Base-by-base conservation (phyloP, 2,329 filamentous ascomycete genomes). In the Emergomyces orientalis region DNA sequence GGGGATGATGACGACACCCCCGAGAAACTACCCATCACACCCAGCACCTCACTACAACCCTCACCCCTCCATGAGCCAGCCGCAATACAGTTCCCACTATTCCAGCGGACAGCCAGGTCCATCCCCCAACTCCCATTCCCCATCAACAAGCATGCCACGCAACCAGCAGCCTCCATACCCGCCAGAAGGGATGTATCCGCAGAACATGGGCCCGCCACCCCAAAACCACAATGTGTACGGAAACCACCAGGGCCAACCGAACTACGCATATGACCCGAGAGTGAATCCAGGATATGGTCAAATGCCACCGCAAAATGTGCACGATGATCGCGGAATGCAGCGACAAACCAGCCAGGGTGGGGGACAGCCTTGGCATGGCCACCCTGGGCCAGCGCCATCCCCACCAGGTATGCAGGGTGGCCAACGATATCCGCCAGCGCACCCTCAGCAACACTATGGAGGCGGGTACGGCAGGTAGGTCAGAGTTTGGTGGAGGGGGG, bases 401-500 rank as follows among this genome's bases (percentile, higher is more conserved):
- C 30, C 51, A 5, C 51, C 51, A 34, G 51, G 17, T 6, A 54
- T 32, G 11, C 51, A 54, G 14, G 51, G 14, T 17, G 51, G 51
- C 17, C 27, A 34, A 25, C 51, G 51, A 54, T 54, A 54, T 54
- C 51, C 41, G 39, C n/a, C 41, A 22, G 22, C 59, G 4, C 63
- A 61, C 32, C 51, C 59, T 39, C 63, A 61, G 14, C 63, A 62
- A 27, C 63, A 65, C 59, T 65, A 62, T 25, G 61, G 64, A 27
- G 54, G 61, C 32, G 64, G 63, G 6, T 63, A 63, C 47, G 65
- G 64, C 43, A 59, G 64, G 56, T 64, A 65, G 19, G 8, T 19
- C 27, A 25, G 6, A 9, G 2, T 19, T n/a, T 22, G 9, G 22
- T 13, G 45, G 22, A 27, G 17, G 13, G 7, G 54, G 47, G 25